Percentiles rank a stretch among this genome's conserved stretches.
These are phyloP conservation scores for Trichoderma hamatum DNA, from an alignment of 2,329 filamentous ascomycete species.

Conservation along the genomic window DNA sequence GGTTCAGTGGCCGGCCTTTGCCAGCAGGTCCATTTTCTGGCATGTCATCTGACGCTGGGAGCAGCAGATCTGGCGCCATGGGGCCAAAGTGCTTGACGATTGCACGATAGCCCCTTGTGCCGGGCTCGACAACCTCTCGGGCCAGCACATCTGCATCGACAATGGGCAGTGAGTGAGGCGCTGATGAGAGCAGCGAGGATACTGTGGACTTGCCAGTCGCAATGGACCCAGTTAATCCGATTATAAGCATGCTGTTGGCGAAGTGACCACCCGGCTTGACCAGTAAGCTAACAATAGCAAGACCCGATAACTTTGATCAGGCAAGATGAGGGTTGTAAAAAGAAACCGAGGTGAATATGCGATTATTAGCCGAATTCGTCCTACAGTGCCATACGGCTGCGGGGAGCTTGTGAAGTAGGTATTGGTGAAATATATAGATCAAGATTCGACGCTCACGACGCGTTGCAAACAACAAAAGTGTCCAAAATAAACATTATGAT, in stretches of 20 bases:
- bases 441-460: too few relatives aligned
- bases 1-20: slow-evolving; percentile 76
- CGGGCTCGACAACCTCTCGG: slow-evolving; percentile 91
- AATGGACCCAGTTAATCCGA: slow-evolving; percentile 95
- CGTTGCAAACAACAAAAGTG: too few relatives aligned
- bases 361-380: too few relatives aligned
- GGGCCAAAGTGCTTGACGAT: slow-evolving; percentile 82
- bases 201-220: slow-evolving; percentile 98
- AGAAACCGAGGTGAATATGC: too few relatives aligned
- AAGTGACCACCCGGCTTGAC: too few relatives aligned
- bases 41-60: slow-evolving; percentile 58
- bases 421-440: too few relatives aligned
- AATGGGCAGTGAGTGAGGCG: slow-evolving; percentile 84
- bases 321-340: too few relatives aligned
- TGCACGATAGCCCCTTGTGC: slow-evolving; percentile 77
- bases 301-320: too few relatives aligned
- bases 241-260: slow-evolving; percentile 95
- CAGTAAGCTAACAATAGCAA: too few relatives aligned
- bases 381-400: too few relatives aligned
- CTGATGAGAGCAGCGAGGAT: slow-evolving; percentile 74
- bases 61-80: slow-evolving; percentile 82
- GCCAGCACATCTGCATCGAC: slow-evolving; percentile 94
- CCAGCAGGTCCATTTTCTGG: slow-evolving; percentile 58
- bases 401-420: too few relatives aligned
- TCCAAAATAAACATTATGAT: too few relatives aligned